Base-by-base conservation (phyloP, 164 flowering plant genomes). In the Vitis cinerea region DNA sequence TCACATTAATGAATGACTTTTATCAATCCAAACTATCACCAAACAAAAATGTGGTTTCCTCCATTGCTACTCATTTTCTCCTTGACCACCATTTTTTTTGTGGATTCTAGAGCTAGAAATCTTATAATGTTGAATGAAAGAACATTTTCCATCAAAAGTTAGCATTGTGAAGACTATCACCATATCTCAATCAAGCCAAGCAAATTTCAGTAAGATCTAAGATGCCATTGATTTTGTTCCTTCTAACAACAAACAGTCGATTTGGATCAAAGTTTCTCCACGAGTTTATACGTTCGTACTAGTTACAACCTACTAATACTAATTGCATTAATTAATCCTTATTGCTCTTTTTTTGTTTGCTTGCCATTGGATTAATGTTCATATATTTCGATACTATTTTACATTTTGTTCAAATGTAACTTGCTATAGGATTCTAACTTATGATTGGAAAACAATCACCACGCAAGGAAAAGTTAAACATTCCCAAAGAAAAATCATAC, bases 151-250 rank as follows among this genome's bases (percentile, higher is more conserved):
- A 31, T 31, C 44, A 31, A 31, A 31, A 31, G 4, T 6, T 31
- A 31, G 6, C 4, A 6, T 31, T 31, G 44, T 52, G 47, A 48
- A 59, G 1, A 77, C 78, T 10, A 75, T 82, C 30, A 51, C 23
- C 1, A 82, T 82, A 0, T 79, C 73, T 68, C 49, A 66, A 16
- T 44, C 17, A 0, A 84, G 83, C 2, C 7, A n/a, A 1, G 86
- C 78, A 62, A 29, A 76, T 23, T 79, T 70, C 56, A 70, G 16
- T 4, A 72, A 61, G 0, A 30, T 83, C 9, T 80, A 81, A 74
- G 74, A 57, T 2, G 83, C 86, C 51, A 70, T 85, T 11, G 61
- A 85, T 55, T 74, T 77, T 2, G 31, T 85, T 23, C 81, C 84
- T 12, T 12, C 68, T 0, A 19, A 47, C 8, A 85, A 85, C 55